Conservation (phyloP, 164 flowering plant species). For the Taxillus chinensis region DNA sequence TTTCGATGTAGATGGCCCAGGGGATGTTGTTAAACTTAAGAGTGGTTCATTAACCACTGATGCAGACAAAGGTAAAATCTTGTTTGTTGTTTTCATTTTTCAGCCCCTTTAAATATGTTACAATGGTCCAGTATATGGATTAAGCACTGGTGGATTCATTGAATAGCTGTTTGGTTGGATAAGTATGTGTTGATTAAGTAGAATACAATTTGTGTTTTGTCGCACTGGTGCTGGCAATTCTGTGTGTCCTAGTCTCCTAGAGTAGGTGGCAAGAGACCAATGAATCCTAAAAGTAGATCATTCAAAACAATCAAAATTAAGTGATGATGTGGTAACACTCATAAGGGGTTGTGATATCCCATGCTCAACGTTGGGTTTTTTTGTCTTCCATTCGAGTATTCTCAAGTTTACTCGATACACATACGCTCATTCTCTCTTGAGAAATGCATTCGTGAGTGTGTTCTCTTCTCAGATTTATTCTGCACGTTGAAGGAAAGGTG, state of each 20-base stretch:
- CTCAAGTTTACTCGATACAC: too few relatives aligned
- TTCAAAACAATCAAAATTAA: constrained; percentile 11
- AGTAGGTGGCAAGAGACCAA: constrained; percentile 1
- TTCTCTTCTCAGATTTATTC: too few relatives aligned
- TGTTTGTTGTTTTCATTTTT: not conserved
- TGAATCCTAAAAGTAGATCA: constrained; percentile 5
- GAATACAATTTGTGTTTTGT: not conserved
- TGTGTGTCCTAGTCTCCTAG: not conserved
- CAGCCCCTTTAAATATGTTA: too few relatives aligned
- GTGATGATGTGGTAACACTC: constrained; percentile 4
- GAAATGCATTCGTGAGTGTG: too few relatives aligned
- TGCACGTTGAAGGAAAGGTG: too few relatives aligned
- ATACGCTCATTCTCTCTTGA: too few relatives aligned
- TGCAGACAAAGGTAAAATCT: constrained; percentile 12
- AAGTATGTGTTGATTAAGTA: not conserved
- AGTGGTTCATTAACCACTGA: constrained; percentile 1
- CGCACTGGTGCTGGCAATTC: constrained; percentile 12
- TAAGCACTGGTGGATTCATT: too few relatives aligned
- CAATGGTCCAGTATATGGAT: too few relatives aligned
- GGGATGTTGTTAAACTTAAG: not conserved
- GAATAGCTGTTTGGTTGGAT: not conserved
- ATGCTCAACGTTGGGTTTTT: too few relatives aligned
- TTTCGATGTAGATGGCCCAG: constrained; percentile 1
- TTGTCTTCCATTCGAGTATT: too few relatives aligned
- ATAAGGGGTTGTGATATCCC: not conserved